phyloP scores from a whole-genome alignment of 2,329 filamentous ascomycete genomes.

The Gyromitra esculenta region DNA sequence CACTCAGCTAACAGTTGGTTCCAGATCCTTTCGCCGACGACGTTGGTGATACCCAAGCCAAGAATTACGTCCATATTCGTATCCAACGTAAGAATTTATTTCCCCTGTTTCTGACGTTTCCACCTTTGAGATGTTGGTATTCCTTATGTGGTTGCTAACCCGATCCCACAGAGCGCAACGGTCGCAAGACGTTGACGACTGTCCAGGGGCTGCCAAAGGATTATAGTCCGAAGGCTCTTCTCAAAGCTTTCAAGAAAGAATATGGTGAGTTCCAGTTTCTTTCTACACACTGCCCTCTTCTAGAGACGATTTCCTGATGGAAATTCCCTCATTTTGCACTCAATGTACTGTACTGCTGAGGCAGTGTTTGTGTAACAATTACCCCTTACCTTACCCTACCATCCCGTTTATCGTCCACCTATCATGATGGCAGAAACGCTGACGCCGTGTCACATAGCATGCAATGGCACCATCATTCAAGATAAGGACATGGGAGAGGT shows the following conservation, averaged over 20 bases:
- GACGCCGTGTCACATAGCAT: slow-evolving; percentile 68
- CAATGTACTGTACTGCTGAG: slow-evolving; percentile 8
- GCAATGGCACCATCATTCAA: slow-evolving; percentile 99
- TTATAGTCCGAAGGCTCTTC: slow-evolving; percentile 99
- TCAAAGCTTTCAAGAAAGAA: slow-evolving; percentile 99
- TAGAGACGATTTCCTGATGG: slow-evolving; percentile 37
- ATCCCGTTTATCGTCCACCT: slow-evolving; percentile 6
- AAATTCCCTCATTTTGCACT: slow-evolving; percentile 45
- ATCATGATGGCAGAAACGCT: slow-evolving; percentile 29
- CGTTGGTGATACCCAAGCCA: slow-evolving; percentile 97
- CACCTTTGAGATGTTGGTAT: slow-evolving; percentile 24
- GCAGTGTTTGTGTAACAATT: slow-evolving; percentile 42
- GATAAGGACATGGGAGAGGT: slow-evolving; percentile 98
- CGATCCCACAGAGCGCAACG: slow-evolving; percentile 86
- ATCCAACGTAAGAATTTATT: slow-evolving; percentile 83
- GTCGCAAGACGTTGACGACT: slow-evolving; percentile 99
- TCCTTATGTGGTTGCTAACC: slow-evolving; percentile 24
- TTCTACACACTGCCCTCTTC: background rate
- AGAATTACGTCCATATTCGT: slow-evolving; percentile 99
- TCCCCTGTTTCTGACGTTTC: slow-evolving; percentile 1
- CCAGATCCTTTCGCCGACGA: slow-evolving; percentile 99
- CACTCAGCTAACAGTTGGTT: slow-evolving; percentile 23
- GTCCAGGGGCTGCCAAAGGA: slow-evolving; percentile 99
- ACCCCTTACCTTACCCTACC: slow-evolving; percentile 42
- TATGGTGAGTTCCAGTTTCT: slow-evolving; percentile 72